These are phyloP conservation scores for Nitzschia sp. DNA, from an alignment of 108 stramenopile genomes.

Conservation along the genomic window DNA sequence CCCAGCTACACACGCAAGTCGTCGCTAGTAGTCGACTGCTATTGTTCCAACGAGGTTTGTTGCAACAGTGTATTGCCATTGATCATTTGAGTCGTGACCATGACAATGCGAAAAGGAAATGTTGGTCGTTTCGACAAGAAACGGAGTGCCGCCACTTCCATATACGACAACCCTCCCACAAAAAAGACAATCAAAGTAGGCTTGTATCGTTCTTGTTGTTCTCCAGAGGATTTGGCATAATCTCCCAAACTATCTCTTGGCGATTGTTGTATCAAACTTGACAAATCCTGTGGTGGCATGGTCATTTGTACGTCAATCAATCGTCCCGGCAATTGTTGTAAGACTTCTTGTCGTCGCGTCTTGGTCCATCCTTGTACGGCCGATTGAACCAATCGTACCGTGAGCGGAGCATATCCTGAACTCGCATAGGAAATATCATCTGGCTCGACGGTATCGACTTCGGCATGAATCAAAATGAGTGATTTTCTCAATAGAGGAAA, in stretches of 20 bases:
- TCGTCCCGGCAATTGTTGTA: constrained; percentile 72
- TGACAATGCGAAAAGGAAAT: constrained; percentile 79
- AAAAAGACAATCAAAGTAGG: constrained; percentile 86
- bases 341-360: constrained; percentile 57
- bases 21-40: background rate
- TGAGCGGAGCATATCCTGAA: constrained; percentile 92
- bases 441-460: constrained; percentile 84
- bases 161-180: constrained; percentile 92
- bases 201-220: constrained; percentile 37
- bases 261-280: constrained; percentile 45
- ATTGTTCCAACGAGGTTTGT: constrained; percentile 17
- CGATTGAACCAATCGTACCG: constrained; percentile 86
- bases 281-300: constrained; percentile 68
- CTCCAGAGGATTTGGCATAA: constrained; percentile 34
- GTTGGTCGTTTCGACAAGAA: constrained; percentile 73
- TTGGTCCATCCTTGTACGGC: constrained; percentile 82
- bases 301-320: constrained; percentile 70
- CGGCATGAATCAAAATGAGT: constrained; percentile 88
- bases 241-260: constrained; percentile 43
- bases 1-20: too few species aligned
- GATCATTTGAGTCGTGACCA: constrained; percentile 74
- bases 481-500: constrained; percentile 75
- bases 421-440: constrained; percentile 93
- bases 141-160: constrained; percentile 93
- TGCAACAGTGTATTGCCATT: constrained; percentile 70